These are phyloP conservation scores for Yarrowia hollandica DNA, from an alignment of 805 yeast genomes.

Conservation along the genomic window DNA sequence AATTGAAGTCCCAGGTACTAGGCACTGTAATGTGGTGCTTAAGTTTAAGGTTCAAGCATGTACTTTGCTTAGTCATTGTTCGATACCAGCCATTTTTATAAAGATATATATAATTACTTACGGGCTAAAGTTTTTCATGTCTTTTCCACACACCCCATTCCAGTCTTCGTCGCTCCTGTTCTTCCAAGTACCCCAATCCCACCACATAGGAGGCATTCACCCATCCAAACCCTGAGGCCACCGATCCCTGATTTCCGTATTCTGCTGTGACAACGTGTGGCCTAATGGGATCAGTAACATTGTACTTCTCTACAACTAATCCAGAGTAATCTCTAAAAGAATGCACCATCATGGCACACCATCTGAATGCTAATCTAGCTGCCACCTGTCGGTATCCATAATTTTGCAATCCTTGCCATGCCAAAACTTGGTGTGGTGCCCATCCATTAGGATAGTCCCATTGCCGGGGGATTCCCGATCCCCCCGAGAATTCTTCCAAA, in stretches of 20 bases:
- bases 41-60: conserved; percentile 51
- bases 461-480: conserved; percentile 77
- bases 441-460: conserved; percentile 99
- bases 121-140: neutral
- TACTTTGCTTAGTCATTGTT: neutral
- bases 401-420: conserved; percentile 80
- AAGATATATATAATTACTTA: neutral
- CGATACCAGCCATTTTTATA: too few relatives aligned
- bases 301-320: conserved; percentile 92
- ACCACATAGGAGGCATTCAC: conserved; percentile 82
- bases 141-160: conserved; percentile 19
- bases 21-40: too few relatives aligned
- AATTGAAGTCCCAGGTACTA: too few relatives aligned
- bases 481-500: conserved; percentile 66
- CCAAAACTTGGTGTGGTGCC: conserved; percentile 97
- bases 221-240: conserved; percentile 98
- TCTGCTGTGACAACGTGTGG: conserved; percentile 95
- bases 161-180: conserved; percentile 48
- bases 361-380: conserved; percentile 72
- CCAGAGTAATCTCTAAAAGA: conserved; percentile 92
- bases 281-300: conserved; percentile 76
- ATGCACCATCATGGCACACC: conserved; percentile 87
- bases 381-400: conserved; percentile 70
- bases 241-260: conserved; percentile 95
- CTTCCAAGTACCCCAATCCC: conserved; percentile 67